Conservation (phyloP, 305 asterid genomes). For the Withania somnifera region DNA sequence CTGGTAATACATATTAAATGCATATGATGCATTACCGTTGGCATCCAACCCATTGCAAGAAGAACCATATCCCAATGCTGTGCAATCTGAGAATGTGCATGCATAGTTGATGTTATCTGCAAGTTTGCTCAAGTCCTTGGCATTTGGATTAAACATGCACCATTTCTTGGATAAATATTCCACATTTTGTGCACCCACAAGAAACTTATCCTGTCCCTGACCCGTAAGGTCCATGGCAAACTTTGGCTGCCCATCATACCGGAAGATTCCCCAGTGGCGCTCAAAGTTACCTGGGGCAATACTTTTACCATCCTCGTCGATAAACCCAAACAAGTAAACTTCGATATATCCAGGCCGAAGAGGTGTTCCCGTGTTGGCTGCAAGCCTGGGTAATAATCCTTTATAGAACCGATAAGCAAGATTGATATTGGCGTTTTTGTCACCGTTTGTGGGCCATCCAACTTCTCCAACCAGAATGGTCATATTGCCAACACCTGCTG, state of each 20-base stretch:
- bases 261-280: constrained; percentile 95
- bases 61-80: constrained; percentile 85
- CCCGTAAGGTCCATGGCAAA: constrained; percentile 80
- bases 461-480: constrained; percentile 80
- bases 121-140: constrained; percentile 50
- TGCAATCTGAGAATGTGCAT: constrained; percentile 77
- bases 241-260: constrained; percentile 93
- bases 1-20: constrained; percentile 82
- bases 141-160: constrained; percentile 63
- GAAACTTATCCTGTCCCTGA: constrained; percentile 46
- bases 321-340: constrained; percentile 83
- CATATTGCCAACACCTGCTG: constrained; percentile 60
- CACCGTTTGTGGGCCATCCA: constrained; percentile 96
- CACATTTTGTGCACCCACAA: constrained; percentile 65
- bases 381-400: constrained; percentile 77
- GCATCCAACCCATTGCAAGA: constrained; percentile 78
- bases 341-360: constrained; percentile 74
- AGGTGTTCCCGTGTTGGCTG: constrained; percentile 75
- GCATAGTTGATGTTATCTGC: constrained; percentile 66
- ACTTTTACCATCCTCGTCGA: constrained; percentile 86
- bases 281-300: constrained; percentile 83
- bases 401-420: constrained; percentile 65
- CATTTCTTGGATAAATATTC: constrained; percentile 54
- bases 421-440: constrained; percentile 50
- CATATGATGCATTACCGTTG: constrained; percentile 77